Conservation (phyloP, 331 rosid species). For the Rosa hybrid region DNA sequence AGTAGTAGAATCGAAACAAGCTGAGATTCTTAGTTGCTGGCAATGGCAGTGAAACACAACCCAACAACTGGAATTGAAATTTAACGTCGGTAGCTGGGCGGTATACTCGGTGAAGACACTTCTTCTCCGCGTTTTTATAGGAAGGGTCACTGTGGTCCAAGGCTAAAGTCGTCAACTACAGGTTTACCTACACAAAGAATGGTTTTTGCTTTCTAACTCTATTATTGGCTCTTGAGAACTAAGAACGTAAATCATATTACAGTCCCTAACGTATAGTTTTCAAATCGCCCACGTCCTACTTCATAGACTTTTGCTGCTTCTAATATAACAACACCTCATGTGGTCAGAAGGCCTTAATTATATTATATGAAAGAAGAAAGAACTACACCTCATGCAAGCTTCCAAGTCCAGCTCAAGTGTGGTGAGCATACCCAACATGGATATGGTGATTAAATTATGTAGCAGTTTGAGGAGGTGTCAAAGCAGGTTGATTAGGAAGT, state of each 20-base stretch:
- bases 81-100: neutral
- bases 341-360: too few relatives aligned
- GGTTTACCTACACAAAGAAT: too few relatives aligned
- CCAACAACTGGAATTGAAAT: neutral
- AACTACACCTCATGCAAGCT: neutral
- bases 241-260: too few relatives aligned
- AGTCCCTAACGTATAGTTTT: neutral
- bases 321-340: neutral
- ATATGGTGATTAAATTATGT: too few relatives aligned
- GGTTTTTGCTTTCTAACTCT: too few relatives aligned
- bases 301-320: neutral
- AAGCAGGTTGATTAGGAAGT: too few relatives aligned
- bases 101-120: neutral
- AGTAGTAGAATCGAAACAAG: neutral
- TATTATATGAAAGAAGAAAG: too few relatives aligned
- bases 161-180: neutral
- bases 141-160: neutral
- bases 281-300: neutral
- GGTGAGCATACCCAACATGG: neutral
- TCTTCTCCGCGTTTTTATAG: neutral
- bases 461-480: too few relatives aligned
- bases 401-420: neutral
- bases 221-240: too few relatives aligned
- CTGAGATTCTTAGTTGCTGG: neutral
- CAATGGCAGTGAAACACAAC: neutral